Evolutionary conservation across 768 basidiomycete species (phyloP).

Genomic region (Lactifluus pinguis): DNA sequence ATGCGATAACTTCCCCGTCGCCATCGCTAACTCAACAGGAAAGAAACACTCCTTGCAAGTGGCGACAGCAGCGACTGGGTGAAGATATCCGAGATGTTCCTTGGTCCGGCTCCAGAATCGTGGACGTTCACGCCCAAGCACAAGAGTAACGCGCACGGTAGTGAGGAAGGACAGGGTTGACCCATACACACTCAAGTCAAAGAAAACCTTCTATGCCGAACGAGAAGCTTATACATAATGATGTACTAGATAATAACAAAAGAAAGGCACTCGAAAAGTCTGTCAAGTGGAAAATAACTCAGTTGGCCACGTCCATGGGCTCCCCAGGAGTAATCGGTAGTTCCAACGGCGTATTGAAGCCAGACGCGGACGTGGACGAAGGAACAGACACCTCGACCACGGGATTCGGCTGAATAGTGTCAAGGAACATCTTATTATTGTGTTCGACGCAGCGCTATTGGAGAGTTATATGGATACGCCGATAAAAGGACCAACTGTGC

Average conservation of each 20-base stretch:
- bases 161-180: constrained; percentile 54
- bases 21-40: neutral
- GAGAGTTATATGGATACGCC: neutral
- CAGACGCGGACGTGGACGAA: constrained; percentile 15
- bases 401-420: constrained; percentile 6
- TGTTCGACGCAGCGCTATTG: constrained; percentile 29
- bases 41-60: constrained; percentile 81
- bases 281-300: neutral
- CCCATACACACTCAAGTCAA: neutral
- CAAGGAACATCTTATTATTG: constrained; percentile 31
- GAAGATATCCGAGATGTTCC: constrained; percentile 89
- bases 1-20: constrained; percentile 21
- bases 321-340: constrained; percentile 13
- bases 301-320: constrained; percentile 15
- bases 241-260: constrained; percentile 10
- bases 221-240: neutral
- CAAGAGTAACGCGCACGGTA: constrained; percentile 72
- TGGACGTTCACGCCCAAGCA: constrained; percentile 91
- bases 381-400: constrained; percentile 20
- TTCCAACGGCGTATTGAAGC: constrained; percentile 14
- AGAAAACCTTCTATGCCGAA: neutral
- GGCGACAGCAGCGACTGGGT: constrained; percentile 81
- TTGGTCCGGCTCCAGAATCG: constrained; percentile 75
- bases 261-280: constrained; percentile 1
- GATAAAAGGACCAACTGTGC: neutral